Base-by-base conservation (phyloP, 2,329 filamentous ascomycete species). In the Chrysosporium queenslandicum region DNA sequence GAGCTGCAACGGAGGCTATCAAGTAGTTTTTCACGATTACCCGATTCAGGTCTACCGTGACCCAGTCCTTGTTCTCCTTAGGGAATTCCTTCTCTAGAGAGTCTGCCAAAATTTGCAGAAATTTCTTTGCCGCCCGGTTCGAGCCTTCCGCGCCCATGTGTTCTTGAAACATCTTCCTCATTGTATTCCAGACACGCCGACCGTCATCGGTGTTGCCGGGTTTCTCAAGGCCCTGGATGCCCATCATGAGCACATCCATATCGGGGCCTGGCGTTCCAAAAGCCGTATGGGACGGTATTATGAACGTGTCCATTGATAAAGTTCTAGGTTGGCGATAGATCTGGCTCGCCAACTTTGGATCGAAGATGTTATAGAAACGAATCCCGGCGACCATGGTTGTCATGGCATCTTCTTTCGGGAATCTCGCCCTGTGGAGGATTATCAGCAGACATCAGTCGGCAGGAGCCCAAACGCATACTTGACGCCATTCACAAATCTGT, bases 301-400 rank as follows among this genome's bases (percentile, higher is more conserved):
- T 43, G 21, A 59, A 56, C 1, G 58, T 54, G 16, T 59, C 58
- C 37, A 60, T 59, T 12, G 55, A 52, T 39, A 61, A 60, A 5
- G 46, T 46, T 40, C 55, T 56, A 3, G 56, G 58, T 18, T 54
- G 55, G 9, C 60, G 58, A 37, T 56, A 59, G 11, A 60, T 53
- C 16, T 56, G 53, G 16, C 53, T 52, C 14, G 58, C 58, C 9
- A 60, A 55, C 37, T 59, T 60, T 39, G 57, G 50, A 42, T 61
- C 56, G 21, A 58, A 58, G 23, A 61, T 53, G 6, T 57, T 30
- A 54, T 61, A 60, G 5, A 56, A 55, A 45, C 57, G 53, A 30
- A 56, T 49, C 1, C 60, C 60, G 21, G 50, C 58, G 11, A 60
- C 46, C 9, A 55, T 21, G 11, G 48, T 30, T 21, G 43, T 53